These are phyloP conservation scores for Monilinia polystroma DNA, from an alignment of 2,329 filamentous ascomycete genomes.

Conservation along the genomic window DNA sequence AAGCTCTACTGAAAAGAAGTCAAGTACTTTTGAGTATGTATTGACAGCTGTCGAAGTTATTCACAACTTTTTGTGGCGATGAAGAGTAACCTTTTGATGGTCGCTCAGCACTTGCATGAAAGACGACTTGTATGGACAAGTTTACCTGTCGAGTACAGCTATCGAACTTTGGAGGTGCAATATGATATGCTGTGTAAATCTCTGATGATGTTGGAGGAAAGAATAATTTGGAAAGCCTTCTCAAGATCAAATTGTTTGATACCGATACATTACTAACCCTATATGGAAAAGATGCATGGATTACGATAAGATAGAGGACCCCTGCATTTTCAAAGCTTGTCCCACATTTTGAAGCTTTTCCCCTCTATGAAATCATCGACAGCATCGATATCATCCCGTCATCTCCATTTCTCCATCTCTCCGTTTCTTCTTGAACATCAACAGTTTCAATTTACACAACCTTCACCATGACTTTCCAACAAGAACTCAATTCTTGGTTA, in stretches of 20 bases:
- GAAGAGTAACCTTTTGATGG: constrained; percentile 2
- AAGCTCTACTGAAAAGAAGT: neutral
- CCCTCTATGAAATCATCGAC: neutral
- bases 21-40: constrained; percentile 1
- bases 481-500: constrained; percentile 38
- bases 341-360: constrained; percentile 15
- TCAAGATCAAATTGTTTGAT: constrained; percentile 17
- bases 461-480: constrained; percentile 37
- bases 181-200: neutral
- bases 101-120: constrained; percentile 20
- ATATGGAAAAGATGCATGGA: neutral
- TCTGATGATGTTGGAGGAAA: constrained; percentile 2
- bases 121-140: neutral
- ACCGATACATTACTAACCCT: constrained; percentile 3
- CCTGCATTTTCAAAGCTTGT: neutral
- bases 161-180: neutral
- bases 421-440: neutral
- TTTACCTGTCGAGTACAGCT: neutral
- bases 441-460: neutral
- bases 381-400: too few relatives aligned
- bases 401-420: constrained; percentile 6
- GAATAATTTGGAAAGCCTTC: neutral
- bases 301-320: constrained; percentile 19
- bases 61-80: constrained; percentile 2
- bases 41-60: constrained; percentile 7